Base-by-base conservation (phyloP, 2,329 filamentous ascomycete genomes). In the Mollisiaceae sp. region DNA sequence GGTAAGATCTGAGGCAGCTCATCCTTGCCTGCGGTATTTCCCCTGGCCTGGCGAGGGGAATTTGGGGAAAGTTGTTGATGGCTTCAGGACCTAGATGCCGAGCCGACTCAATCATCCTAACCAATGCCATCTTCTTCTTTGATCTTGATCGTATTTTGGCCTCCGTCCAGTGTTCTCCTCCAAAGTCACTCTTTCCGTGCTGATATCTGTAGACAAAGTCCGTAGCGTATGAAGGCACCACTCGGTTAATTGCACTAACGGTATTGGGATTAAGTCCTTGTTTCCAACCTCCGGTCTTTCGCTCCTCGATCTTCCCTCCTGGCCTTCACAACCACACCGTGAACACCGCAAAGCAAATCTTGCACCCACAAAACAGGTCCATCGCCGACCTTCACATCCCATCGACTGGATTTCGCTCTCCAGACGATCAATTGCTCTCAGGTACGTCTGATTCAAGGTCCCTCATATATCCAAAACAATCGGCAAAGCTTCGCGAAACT, bases 1-100 rank as follows among this genome's bases (percentile, higher is more conserved):
- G 65, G 57, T 60, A 63, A 65, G 67, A 67, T 67, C 65, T 66
- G 62, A 69, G 64, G 65, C 67, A 59, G 60, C 60, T 65, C 18
- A 50, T 20, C 45, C 45, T 50, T 20, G 45, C 45, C 45, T 5
- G 45, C 45, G 45, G 45, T 50, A 50, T 50, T 50, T 50, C 45
- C 45, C 45, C 45, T 50, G 43, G 43, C n/a, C 43, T 45, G 45
- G 45, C 22, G n/a, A 22, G 45, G 38, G 12, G 11, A 12, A 14
- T 12, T 12, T 41, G 38, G 12, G 15, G 38, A 18, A 14, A 41
- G 45, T 50, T 50, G 45, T 50, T 50, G 45, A 50, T 50, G n/a
- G n/a, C 20, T 50, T 9, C 45, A 50, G n/a, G 45, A 41, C 12
- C 8, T 9, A 12, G 38, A 9, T 41, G 27, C 27, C 27, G 27